Conservation (phyloP, 352 stramenopile species). For the Phytophthora uliginosa region DNA sequence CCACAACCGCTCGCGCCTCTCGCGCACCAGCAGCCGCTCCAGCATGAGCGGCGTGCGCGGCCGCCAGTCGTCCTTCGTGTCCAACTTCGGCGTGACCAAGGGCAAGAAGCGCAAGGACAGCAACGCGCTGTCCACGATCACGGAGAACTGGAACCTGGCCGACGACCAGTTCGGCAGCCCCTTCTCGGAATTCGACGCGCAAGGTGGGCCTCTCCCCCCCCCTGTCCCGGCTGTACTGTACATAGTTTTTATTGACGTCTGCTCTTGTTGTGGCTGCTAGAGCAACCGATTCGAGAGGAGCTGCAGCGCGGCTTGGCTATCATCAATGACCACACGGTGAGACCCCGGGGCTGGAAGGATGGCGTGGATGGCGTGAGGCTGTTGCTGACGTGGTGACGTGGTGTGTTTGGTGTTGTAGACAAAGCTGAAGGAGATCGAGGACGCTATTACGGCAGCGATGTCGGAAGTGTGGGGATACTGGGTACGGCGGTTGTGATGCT, state of each 20-base stretch:
- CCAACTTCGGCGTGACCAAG: slow-evolving; percentile 81
- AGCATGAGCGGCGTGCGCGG: slow-evolving; percentile 47
- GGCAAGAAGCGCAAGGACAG: slow-evolving; percentile 70
- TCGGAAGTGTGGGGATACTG: slow-evolving; percentile 93
- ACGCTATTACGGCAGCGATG: slow-evolving; percentile 88
- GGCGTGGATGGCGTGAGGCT: not conserved
- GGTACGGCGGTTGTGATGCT: slow-evolving; percentile 45
- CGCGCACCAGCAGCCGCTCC: slow-evolving; percentile 56
- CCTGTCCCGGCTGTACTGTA: too few species aligned
- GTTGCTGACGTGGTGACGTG: not conserved
- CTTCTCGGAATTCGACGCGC: slow-evolving; percentile 83
- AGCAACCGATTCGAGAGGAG: slow-evolving; percentile 87
- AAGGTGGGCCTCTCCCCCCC: slow-evolving; percentile 36
- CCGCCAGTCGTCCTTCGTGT: slow-evolving; percentile 79
- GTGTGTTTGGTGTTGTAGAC: slow-evolving; percentile 40
- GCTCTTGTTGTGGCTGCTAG: slow-evolving; percentile 32
- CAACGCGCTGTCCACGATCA: slow-evolving; percentile 86
- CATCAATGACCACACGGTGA: slow-evolving; percentile 90
- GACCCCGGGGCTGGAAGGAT: not conserved
- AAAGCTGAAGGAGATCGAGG: slow-evolving; percentile 90
- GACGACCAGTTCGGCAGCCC: slow-evolving; percentile 85
- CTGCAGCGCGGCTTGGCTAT: slow-evolving; percentile 83
- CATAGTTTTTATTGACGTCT: not conserved
- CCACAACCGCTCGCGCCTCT: slow-evolving; percentile 67
- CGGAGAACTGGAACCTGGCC: slow-evolving; percentile 87